Evolutionary conservation across 371 early-diverging fungal species (phyloP), one percentile per base, ranked within the genome.

Genomic region (Actinomortierella wolfii): DNA sequence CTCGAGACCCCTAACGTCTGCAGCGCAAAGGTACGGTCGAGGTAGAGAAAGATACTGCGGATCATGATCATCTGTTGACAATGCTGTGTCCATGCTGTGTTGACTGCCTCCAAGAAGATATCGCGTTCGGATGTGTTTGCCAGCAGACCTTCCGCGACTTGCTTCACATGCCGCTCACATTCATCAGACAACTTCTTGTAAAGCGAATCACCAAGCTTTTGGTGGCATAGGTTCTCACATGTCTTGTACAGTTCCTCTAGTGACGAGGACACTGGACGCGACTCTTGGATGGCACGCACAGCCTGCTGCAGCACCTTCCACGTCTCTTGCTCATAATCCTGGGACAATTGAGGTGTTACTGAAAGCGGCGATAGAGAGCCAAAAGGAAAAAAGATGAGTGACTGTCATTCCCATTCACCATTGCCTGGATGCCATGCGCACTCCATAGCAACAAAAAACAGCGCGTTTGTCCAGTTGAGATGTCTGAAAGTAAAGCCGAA

Each of bases 1-100:
- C 92, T 89, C 42, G 82, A 64, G 24, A 87, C 70, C 9, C 84
- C 81, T 15, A 89, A 75, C 0, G 86, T 85, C 40, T 92, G 90
- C 23, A 95, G 78, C 6, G 93, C 88, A 70, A 92, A 95, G 3
- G 93, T 90, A 47, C 97, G 89, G 78, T 97, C 97, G 42, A 97
- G 79, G 62, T 94, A 94, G 65, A 95, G 83, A 68, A 96, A 95
- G 14, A 97, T 85, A 64, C 87, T 91, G 25, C 92, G 79, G 39
- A 95, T 90, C 75, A 89, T 83, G 17, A 79, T 78, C 85, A 91
- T 62, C 76, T 88, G 85, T 66, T 83, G 80, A 56, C 88, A 84
- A 66, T 90, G 86, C 39, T 73, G 78, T 11, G 75, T 79, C 94
- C 94, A 93, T 13, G 82, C 78, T 20, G 55, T 59, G 61, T 87